These are phyloP conservation scores for Aureobasidium sp. DNA, from an alignment of 2,329 filamentous ascomycete genomes.

Conservation along the genomic window DNA sequence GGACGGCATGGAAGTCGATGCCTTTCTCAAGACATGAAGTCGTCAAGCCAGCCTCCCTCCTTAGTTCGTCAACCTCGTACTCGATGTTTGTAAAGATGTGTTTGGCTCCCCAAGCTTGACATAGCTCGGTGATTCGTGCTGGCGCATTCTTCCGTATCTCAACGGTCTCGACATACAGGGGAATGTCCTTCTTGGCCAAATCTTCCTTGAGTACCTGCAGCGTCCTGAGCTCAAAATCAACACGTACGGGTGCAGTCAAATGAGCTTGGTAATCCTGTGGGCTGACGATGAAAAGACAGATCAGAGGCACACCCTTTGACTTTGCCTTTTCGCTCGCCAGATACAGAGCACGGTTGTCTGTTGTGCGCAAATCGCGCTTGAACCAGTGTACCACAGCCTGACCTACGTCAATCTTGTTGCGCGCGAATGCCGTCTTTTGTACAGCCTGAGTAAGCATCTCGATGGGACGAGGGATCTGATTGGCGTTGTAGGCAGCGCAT, in stretches of 20 bases:
- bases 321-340: constrained; percentile 62
- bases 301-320: constrained; percentile 60
- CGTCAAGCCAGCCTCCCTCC: constrained; percentile 65
- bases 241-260: constrained; percentile 60
- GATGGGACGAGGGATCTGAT: constrained; percentile 65
- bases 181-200: constrained; percentile 65
- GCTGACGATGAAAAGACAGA: constrained; percentile 72
- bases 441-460: constrained; percentile 58
- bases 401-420: constrained; percentile 48
- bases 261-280: constrained; percentile 83
- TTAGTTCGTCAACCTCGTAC: constrained; percentile 85
- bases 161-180: constrained; percentile 67
- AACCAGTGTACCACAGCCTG: constrained; percentile 81
- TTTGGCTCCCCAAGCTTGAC: constrained; percentile 63
- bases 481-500: constrained; percentile 65
- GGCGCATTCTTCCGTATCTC: constrained; percentile 58
- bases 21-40: constrained; percentile 54
- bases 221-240: constrained; percentile 75
- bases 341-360: constrained; percentile 66
- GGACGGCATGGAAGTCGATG: constrained; percentile 63
- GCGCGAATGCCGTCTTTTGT: constrained; percentile 49
- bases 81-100: constrained; percentile 80
- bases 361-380: constrained; percentile 68
- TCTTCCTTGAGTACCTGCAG: constrained; percentile 59
- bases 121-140: constrained; percentile 55